phyloP scores from a whole-genome alignment of 2,329 filamentous ascomycete genomes.

The Monilinia aucupariae region DNA sequence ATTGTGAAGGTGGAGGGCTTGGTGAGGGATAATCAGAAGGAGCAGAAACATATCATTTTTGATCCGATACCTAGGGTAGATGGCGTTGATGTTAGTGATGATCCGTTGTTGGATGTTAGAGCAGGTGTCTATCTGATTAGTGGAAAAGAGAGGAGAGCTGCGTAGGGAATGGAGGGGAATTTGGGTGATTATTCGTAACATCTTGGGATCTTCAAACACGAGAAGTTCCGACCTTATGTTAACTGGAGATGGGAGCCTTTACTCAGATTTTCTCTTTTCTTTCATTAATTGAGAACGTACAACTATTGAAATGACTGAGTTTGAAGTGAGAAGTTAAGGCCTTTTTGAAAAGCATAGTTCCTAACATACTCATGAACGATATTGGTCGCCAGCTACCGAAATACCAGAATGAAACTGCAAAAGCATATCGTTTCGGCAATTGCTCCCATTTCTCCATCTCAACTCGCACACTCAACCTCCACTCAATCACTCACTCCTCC shows the following conservation, averaged over 20 bases:
- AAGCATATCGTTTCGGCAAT: no score
- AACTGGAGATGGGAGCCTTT: neutral
- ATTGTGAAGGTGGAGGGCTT: conserved; percentile 41
- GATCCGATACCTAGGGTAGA: conserved; percentile 52
- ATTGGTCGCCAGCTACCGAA: neutral
- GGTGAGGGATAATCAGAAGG: conserved; percentile 37
- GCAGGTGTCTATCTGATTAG: conserved; percentile 52
- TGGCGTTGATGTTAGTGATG: conserved; percentile 47
- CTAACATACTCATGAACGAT: neutral
- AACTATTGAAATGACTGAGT: neutral
- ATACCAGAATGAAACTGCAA: neutral
- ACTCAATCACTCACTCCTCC: neutral
- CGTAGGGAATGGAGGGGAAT: neutral
- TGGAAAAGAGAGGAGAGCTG: conserved; percentile 45
- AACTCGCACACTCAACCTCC: neutral
- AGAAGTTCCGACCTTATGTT: neutral
- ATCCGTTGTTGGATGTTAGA: conserved; percentile 52
- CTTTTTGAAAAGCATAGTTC: neutral
- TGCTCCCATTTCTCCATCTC: neutral
- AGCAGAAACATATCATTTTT: conserved; percentile 51
- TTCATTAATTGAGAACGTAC: neutral
- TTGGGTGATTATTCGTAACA: no score
- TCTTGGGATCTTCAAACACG: neutral
- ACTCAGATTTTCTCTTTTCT: neutral
- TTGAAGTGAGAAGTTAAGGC: neutral